Percentiles rank a stretch among this genome's conserved stretches.
Evolutionary conservation across 1,284 basidiomycete species (phyloP).

Genomic region (Ceratobasidium sp.): DNA sequence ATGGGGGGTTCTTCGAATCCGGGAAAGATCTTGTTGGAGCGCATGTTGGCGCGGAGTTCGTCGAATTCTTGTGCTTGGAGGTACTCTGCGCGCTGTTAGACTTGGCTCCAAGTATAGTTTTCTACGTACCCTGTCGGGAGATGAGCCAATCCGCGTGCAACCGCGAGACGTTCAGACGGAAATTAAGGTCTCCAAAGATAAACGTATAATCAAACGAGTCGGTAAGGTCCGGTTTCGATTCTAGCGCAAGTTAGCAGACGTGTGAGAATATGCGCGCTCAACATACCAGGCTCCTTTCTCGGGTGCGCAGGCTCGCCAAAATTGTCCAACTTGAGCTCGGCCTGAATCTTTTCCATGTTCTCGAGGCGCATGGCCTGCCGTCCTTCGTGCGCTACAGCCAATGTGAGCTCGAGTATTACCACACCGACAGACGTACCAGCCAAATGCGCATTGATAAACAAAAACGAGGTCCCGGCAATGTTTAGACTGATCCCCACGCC

Average conservation of each 20-base stretch:
- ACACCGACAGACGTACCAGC: conserved; percentile 46
- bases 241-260: neutral
- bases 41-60: conserved; percentile 51
- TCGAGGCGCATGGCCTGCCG: conserved; percentile 70
- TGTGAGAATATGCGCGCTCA: neutral
- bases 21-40: conserved; percentile 44
- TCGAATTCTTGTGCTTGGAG: conserved; percentile 48
- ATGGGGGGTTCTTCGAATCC: conserved; percentile 50
- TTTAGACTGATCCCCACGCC: conserved; percentile 84
- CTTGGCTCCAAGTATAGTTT: conserved; percentile 5
- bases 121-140: conserved; percentile 46
- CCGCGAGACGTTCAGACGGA: conserved; percentile 58
- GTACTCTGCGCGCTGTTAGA: conserved; percentile 40
- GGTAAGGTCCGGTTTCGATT: conserved; percentile 61
- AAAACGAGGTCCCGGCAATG: conserved; percentile 71
- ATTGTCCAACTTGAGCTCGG: conserved; percentile 50
- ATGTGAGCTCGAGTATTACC: neutral
- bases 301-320: conserved; percentile 68
- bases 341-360: conserved; percentile 69
- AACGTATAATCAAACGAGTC: conserved; percentile 85
- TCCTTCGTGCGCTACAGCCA: conserved; percentile 71
- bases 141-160: conserved; percentile 54
- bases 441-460: conserved; percentile 89
- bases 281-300: conserved; percentile 67
- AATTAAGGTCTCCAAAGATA: conserved; percentile 82